Base-by-base conservation (phyloP, 2,329 filamentous ascomycete genomes). In the Xylariomycetidae sp. region DNA sequence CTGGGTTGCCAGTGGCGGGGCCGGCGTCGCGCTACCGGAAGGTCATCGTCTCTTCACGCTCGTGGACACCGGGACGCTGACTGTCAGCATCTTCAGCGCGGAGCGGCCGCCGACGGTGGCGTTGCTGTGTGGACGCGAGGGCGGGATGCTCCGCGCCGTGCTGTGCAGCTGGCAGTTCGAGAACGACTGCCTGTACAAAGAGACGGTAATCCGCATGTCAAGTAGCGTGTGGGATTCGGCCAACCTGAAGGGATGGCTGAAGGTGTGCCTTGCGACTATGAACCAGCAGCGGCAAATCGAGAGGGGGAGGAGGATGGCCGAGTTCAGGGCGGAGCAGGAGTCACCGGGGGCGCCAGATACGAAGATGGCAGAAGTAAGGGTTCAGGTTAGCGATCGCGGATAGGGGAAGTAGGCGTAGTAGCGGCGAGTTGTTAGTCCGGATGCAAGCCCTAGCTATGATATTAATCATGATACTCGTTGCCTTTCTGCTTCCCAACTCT, bases 51-150 rank as follows among this genome's bases (percentile, higher is more conserved):
- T 54, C 3, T 60, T 59, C 39, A 59, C 54, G 0, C 40, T 60
- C 3, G 48, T 60, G 2, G 54, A 58, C 31, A 57, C 53, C 10
- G 53, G 51, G 16, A 46, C 48, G 11, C 39, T 56, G 42, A 50
- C 39, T 14, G 56, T 57, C 8, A 53, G 46, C 10, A 40, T 56
- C 5, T 56, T 59, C 33, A 42, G 37, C 23, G 49, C 55, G 2
- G 41, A 48, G 34, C 44, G 52, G 22, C 54, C 53, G 8, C 55
- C 56, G 3, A 45, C 44, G 1, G 54, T 51, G 5, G 48, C 50
- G 3, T 37, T 59, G 7, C 36, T 57, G 15, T 52, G 48, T 25
- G 56, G 51, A 9, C 39, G 41, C 3, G 53, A 59, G 33, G 50
- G 54, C 5, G 56, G 56, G 1, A 57, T 58, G 53, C 30, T 52